phyloP scores from a whole-genome alignment of 2,329 filamentous ascomycete species.

The Fusarium sp. region DNA sequence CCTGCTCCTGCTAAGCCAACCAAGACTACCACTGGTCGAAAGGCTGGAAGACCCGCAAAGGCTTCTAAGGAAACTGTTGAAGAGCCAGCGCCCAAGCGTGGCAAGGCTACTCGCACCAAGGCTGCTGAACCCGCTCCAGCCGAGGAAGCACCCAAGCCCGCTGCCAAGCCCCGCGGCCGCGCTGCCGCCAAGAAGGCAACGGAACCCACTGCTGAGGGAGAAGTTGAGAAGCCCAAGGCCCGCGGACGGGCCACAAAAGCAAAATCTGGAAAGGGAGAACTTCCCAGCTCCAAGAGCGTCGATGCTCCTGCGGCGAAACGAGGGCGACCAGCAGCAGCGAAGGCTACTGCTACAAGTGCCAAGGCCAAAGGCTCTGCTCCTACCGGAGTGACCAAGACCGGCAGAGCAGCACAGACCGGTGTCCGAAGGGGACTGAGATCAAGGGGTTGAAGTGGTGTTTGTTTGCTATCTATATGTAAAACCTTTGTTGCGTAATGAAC shows the following conservation, averaged over 20 bases:
- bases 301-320: conserved; percentile 26
- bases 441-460: conserved; percentile 18
- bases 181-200: conserved; percentile 16
- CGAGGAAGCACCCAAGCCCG: conserved; percentile 10
- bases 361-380: conserved; percentile 32
- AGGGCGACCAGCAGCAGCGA: conserved; percentile 26
- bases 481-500: background rate
- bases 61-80: conserved; percentile 19
- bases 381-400: conserved; percentile 40
- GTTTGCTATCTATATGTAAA: conserved; percentile 3
- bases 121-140: conserved; percentile 5
- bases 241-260: conserved; percentile 36
- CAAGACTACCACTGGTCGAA: conserved; percentile 16
- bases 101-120: conserved; percentile 31
- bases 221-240: conserved; percentile 32
- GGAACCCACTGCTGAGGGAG: conserved; percentile 5
- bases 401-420: conserved; percentile 31
- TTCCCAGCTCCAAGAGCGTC: conserved; percentile 31
- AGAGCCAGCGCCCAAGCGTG: conserved; percentile 20
- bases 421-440: conserved; percentile 41
- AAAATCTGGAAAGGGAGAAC: conserved; percentile 47
- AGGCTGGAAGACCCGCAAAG: conserved; percentile 28
- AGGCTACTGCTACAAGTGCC: conserved; percentile 2
- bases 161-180: conserved; percentile 32
- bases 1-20: conserved; percentile 7